Evolutionary conservation across 495 filamentous ascomycete species (phyloP), one percentile per base, ranked within the genome.

Genomic region (Evansstolkia leycettana): DNA sequence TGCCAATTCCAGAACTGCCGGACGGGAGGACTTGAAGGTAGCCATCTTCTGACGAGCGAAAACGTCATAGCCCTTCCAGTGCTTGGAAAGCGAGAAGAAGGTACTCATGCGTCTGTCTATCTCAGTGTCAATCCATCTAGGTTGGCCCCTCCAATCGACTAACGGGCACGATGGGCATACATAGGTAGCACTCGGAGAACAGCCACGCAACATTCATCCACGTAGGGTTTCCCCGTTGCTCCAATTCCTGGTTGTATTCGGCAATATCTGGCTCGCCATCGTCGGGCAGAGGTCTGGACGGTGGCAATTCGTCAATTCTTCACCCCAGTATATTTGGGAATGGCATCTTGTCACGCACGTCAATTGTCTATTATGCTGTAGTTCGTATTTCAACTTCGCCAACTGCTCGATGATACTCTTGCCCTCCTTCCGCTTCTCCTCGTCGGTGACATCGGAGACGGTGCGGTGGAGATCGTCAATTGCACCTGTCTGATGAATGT

Each of bases 21-120:
- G 79, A 8, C 87, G 83, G 10, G 90, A 95, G 12, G 89, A 94
- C 38, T 78, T 78, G 67, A 98, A 94, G 10, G 90, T 94, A 24
- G 73, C 76, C 56, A 86, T 81, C 68, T 98, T 98, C 58, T 94
- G 88, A 39, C 78, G 77, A 17, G 73, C 73, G 48, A 96, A 98
- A 27, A 94, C 75, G 53, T 98, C 90, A 58, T 98, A 93, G 41
- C 58, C 65, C 62, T 87, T 89, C 90, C 90, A 98, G 51, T 85
- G 75, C 34, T 66, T 67, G 16, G 83, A 90, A 12, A 79, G 68
- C n/a, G 66, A 59, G 60, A 93, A 93, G 39, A 72, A 72, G 10
- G 80, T 78, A 55, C 63, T 72, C 15, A 94, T 72, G 33, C 87
- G 84, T 48, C 82, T 84, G 53, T 63, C 57, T 60, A 31, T 30